Evolutionary conservation across 495 filamentous ascomycete genomes (phyloP).

Genomic region (Penicillium riverlandense): DNA sequence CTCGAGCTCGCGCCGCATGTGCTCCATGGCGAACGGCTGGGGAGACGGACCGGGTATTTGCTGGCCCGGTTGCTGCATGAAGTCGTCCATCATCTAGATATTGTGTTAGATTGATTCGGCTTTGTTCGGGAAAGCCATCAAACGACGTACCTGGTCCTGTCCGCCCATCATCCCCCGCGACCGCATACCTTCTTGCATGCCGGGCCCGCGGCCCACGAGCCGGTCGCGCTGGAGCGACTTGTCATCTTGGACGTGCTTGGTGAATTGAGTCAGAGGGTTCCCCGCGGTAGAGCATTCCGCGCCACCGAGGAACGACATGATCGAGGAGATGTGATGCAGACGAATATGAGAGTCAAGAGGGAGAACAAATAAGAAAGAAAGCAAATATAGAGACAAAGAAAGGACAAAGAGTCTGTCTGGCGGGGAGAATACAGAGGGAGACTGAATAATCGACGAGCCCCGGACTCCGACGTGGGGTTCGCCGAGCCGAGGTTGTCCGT

Average conservation of each 20-base stretch:
- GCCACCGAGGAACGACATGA: constrained; percentile 90
- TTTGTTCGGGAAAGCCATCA: not conserved
- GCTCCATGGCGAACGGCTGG: constrained; percentile 63
- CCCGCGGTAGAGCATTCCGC: constrained; percentile 94
- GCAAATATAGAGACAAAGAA: not conserved
- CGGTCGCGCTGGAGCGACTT: constrained; percentile 89
- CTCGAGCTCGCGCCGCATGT: constrained; percentile 59
- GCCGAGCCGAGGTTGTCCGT: constrained; percentile 31
- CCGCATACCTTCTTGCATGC: constrained; percentile 58
- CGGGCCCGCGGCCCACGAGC: constrained; percentile 63
- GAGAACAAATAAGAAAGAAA: not conserved
- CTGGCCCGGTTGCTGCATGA: constrained; percentile 66
- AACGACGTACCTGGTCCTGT: constrained; percentile 51
- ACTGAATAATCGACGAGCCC: constrained; percentile 5
- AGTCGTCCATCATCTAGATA: constrained; percentile 82
- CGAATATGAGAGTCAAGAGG: not conserved
- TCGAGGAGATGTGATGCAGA: constrained; percentile 3
- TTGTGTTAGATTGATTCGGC: no score
- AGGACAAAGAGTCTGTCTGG: not conserved
- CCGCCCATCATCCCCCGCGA: constrained; percentile 51
- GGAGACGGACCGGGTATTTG: constrained; percentile 41
- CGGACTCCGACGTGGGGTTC: constrained; percentile 28
- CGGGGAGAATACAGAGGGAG: not conserved
- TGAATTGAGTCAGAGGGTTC: constrained; percentile 94
- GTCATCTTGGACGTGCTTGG: constrained; percentile 90